These are phyloP conservation scores for Achaetomium macrosporum DNA, from an alignment of 2,329 filamentous ascomycete genomes.

Conservation along the genomic window DNA sequence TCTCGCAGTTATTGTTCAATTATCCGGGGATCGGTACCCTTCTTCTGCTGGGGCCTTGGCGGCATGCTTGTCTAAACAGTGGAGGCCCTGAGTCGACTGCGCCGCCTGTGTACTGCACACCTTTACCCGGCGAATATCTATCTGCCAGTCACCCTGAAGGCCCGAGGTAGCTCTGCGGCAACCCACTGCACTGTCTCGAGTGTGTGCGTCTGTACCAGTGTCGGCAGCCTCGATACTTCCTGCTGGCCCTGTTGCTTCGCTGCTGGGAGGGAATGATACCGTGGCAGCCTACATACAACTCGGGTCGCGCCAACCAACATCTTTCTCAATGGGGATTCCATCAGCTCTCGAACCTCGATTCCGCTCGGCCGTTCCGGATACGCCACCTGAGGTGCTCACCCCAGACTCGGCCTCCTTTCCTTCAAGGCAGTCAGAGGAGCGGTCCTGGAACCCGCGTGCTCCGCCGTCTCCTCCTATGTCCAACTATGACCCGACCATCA, in stretches of 20 bases:
- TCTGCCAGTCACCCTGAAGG: conserved; percentile 19
- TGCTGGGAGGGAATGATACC: conserved; percentile 14
- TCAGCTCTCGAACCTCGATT: conserved; percentile 45
- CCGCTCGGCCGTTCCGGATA: conserved; percentile 46
- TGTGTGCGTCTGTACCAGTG: not conserved
- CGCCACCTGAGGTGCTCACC: conserved; percentile 50
- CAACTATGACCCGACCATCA: conserved; percentile 47
- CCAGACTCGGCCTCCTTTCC: conserved; percentile 44
- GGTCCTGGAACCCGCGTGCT: conserved; percentile 38
- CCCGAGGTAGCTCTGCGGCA: conserved; percentile 10
- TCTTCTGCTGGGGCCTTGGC: conserved; percentile 20
- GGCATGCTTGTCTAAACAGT: conserved; percentile 19
- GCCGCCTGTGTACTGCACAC: conserved; percentile 22
- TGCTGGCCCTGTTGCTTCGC: not conserved
- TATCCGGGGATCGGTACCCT: conserved; percentile 24
- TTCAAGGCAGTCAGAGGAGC: conserved; percentile 39
- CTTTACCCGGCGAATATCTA: conserved; percentile 28
- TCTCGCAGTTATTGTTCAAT: conserved; percentile 24
- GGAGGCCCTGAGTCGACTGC: conserved; percentile 20
- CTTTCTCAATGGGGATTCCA: conserved; percentile 51
- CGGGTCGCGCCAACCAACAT: conserved; percentile 16
- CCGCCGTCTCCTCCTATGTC: conserved; percentile 53
- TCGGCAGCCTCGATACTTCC: not conserved
- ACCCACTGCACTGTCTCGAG: conserved; percentile 9
- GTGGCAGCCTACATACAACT: conserved; percentile 8